Evolutionary conservation across 2,329 filamentous ascomycete genomes (phyloP), one percentile per base, ranked within the genome.

Genomic region (Alternaria triticina): DNA sequence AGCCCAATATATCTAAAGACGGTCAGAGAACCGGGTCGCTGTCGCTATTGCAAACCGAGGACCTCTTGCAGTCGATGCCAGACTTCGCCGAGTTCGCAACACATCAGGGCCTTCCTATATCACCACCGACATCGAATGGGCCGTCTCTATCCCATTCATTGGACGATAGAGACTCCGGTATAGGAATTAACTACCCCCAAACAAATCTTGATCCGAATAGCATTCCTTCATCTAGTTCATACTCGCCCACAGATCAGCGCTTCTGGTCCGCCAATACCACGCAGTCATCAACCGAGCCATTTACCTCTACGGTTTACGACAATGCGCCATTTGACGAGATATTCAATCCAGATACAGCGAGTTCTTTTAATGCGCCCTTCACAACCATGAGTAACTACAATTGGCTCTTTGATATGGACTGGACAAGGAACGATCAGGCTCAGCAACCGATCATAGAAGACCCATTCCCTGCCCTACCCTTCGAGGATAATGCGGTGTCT

Each of bases 341-440:
- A 33, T 88, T 89, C 69, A 85, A 85, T 60, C 83, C 87, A 47
- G 87, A 89, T 70, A 89, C 87, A 55, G 87, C 87, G 28, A 88
- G 84, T 70, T 88, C 87, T 0, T 90, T 90, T 72, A 89, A 90
- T 58, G 88, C 88, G 78, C 88, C 88, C 6, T 90, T 88, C 73
- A 89, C 88, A 3, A 89, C 88, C 1, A 86, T 87, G 62, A 82
- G 82, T 65, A 88, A 89, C 59, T 89, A 89, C 70, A 87, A 86
- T 61, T 90, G 88, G 87, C 72, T 90, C 3, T 89, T 89, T 68
- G 84, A 87, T 47, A 74, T 86, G 59, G 80, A 83, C 57, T 71
- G 78, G 33, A 69, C 71, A 7, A 61, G 65, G 25, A 57, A 65
- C 13, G 67, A 63, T 22, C 63, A 65, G 44, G 54, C 64, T 25